phyloP scores from a whole-genome alignment of 1,139 yeast species.

The Yarrowia galli region DNA sequence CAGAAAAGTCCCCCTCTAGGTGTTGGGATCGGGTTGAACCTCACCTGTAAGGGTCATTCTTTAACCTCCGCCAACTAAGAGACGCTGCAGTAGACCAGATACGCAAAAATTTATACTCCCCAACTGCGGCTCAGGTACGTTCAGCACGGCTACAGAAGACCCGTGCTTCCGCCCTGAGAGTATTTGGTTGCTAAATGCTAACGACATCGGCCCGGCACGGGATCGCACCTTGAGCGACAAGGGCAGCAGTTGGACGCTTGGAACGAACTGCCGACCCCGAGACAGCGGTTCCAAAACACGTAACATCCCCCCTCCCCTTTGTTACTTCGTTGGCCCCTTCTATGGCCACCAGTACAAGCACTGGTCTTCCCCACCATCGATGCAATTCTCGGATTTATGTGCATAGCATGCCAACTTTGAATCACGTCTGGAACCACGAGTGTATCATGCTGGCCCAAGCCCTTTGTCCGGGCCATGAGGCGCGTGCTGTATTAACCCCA shows the following conservation, averaged over 20 bases:
- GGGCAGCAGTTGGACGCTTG: not conserved
- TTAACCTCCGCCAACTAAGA: constrained; percentile 14
- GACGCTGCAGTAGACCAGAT: constrained; percentile 25
- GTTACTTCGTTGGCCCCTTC: not conserved
- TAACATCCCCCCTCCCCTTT: not conserved
- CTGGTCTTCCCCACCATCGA: constrained; percentile 12
- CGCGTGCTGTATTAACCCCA: constrained; percentile 36
- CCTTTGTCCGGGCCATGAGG: constrained; percentile 23
- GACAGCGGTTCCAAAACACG: not conserved
- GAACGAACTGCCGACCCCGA: not conserved
- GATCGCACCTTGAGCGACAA: not conserved
- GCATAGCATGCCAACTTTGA: constrained; percentile 6
- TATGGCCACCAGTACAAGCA: not conserved
- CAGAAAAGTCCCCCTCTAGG: too few relatives aligned
- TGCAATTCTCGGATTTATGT: constrained; percentile 30
- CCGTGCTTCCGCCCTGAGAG: constrained; percentile 37
- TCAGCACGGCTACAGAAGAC: constrained; percentile 33
- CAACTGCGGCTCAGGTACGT: constrained; percentile 36
- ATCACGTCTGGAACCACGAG: constrained; percentile 30
- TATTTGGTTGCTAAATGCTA: constrained; percentile 24
- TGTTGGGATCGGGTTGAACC: constrained; percentile 4
- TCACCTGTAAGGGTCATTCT: constrained; percentile 32
- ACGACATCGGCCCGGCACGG: constrained; percentile 1
- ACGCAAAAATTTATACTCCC: constrained; percentile 9
- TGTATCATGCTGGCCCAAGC: not conserved